Percentiles rank a stretch among this genome's conserved stretches.
Evolutionary conservation across 345 rosid genomes (phyloP).

Genomic region (Gossypium arboreum): DNA sequence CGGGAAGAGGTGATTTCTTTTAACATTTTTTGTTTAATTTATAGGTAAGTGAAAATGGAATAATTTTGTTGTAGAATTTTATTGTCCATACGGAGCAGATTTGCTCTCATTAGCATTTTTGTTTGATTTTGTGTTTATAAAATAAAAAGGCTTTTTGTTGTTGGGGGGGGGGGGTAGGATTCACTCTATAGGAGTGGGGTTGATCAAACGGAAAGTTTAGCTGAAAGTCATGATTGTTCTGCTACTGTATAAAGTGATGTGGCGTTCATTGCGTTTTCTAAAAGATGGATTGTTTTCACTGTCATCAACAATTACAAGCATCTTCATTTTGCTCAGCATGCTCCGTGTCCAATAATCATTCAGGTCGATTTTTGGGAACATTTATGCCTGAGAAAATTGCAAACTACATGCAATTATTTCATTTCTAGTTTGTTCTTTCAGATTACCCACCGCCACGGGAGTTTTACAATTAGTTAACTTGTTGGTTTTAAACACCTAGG

Average conservation of each 20-base stretch:
- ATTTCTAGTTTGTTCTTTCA: neutral
- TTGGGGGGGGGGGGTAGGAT: neutral
- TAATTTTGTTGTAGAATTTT: neutral
- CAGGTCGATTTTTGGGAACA: neutral
- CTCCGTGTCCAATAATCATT: neutral
- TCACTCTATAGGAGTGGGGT: slow-evolving; percentile 1
- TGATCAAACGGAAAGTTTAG: neutral
- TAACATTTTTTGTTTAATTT: neutral
- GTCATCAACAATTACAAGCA: neutral
- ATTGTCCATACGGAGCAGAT: slow-evolving; percentile 46
- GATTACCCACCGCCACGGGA: neutral
- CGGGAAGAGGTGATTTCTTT: slow-evolving; percentile 50
- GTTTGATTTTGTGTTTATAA: neutral
- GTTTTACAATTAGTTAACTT: neutral
- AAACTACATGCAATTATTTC: neutral
- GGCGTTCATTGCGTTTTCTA: neutral
- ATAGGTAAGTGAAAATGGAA: neutral
- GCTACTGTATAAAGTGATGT: neutral
- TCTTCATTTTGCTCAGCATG: neutral
- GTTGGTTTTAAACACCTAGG: neutral
- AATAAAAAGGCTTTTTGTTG: too few species aligned
- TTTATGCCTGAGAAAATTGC: neutral
- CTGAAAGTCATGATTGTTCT: neutral
- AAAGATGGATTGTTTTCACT: neutral
- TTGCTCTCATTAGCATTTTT: slow-evolving; percentile 24